phyloP scores from a whole-genome alignment of 140 eudicot species.

The Senecio squalidus region DNA sequence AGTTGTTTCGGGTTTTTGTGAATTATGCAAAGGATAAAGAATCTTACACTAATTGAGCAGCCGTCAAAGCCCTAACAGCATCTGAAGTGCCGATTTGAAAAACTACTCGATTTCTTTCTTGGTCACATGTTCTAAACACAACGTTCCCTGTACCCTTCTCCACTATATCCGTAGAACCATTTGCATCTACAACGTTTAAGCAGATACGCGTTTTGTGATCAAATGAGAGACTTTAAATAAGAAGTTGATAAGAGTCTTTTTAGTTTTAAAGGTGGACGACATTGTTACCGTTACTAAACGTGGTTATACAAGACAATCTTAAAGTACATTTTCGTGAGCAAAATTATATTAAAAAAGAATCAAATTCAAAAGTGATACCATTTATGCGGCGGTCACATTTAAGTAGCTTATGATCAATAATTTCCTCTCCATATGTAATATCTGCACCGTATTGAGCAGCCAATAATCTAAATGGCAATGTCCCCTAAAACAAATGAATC shows the following conservation, averaged over 20 bases:
- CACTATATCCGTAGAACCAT: constrained; percentile 67
- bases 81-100: constrained; percentile 95
- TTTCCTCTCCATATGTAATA: constrained; percentile 87
- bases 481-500: constrained; percentile 46
- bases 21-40: not conserved
- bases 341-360: too few relatives aligned
- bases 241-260: not conserved
- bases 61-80: constrained; percentile 78
- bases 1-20: not conserved
- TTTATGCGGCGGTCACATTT: constrained; percentile 73
- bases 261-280: not conserved
- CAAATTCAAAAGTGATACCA: too few relatives aligned
- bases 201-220: not conserved
- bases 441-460: constrained; percentile 91
- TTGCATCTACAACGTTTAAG: constrained; percentile 33
- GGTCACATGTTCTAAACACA: constrained; percentile 78
- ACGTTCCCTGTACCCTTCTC: constrained; percentile 76
- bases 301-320: not conserved
- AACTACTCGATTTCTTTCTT: constrained; percentile 65
- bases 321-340: too few relatives aligned
- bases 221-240: not conserved
- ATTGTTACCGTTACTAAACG: not conserved
- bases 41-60: constrained; percentile 81
- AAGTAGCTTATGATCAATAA: constrained; percentile 84
- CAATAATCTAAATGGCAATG: constrained; percentile 79